These are phyloP conservation scores for Nymphaea colorata DNA, from an alignment of 164 flowering plant genomes.

Conservation along the genomic window DNA sequence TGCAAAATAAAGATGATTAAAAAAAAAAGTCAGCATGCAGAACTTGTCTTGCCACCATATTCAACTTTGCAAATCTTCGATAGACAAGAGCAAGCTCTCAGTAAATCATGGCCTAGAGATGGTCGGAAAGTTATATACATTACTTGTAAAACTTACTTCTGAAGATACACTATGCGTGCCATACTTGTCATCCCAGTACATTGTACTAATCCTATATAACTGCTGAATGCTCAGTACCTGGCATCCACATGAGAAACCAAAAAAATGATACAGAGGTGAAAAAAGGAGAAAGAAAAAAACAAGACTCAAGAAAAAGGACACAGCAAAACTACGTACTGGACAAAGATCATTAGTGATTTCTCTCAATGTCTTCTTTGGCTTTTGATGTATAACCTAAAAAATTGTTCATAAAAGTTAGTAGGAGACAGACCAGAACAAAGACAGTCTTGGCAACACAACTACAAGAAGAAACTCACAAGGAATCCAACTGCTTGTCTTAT, in stretches of 20 bases:
- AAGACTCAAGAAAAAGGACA: not conserved
- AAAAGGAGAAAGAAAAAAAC: not conserved
- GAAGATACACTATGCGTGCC: slow-evolving; percentile 95
- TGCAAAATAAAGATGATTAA: too few species aligned
- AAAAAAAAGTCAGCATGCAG: too few species aligned
- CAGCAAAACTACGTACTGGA: slow-evolving; percentile 43
- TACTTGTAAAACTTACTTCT: slow-evolving; percentile 43
- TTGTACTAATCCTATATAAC: slow-evolving; percentile 89
- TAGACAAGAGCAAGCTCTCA: not conserved
- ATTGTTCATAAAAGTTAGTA: not conserved
- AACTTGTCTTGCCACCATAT: too few species aligned
- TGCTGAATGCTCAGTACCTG: slow-evolving; percentile 97
- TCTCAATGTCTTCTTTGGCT: slow-evolving; percentile 77
- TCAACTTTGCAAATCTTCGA: too few species aligned
- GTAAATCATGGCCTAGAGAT: not conserved
- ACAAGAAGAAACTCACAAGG: slow-evolving; percentile 33
- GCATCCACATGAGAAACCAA: slow-evolving; percentile 4
- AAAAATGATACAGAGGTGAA: not conserved
- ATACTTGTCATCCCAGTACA: slow-evolving; percentile 99
- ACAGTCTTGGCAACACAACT: not conserved
- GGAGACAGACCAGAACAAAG: not conserved
- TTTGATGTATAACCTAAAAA: slow-evolving; percentile 88
- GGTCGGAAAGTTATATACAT: not conserved
- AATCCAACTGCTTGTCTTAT: slow-evolving; percentile 99
- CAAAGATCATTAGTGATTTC: slow-evolving; percentile 92